These are phyloP conservation scores for Capsella rubella DNA, from an alignment of 441 rosid genomes.

Conservation along the genomic window DNA sequence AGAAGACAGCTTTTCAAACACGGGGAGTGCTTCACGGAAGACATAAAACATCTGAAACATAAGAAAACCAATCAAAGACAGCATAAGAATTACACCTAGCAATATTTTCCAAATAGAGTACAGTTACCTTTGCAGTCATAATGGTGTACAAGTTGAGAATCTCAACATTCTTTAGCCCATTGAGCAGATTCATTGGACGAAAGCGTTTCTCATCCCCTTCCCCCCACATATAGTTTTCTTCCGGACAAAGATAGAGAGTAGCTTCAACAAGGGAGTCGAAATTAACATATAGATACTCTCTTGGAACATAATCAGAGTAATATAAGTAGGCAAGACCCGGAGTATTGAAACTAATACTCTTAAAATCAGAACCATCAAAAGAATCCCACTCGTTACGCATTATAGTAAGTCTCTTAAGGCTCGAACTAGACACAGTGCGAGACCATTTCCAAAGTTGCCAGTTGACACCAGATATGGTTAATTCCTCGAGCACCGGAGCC, in stretches of 20 bases:
- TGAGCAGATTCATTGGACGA: neutral
- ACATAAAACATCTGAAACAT: neutral
- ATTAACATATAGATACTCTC: neutral
- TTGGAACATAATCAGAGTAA: neutral
- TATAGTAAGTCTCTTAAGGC: too few relatives aligned
- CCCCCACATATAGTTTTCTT: neutral
- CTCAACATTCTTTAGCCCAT: neutral
- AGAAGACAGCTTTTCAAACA: slow-evolving; percentile 8
- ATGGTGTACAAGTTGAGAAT: neutral
- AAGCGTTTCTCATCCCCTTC: neutral
- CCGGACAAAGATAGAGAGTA: neutral
- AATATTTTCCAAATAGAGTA: neutral
- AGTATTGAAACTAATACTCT: neutral
- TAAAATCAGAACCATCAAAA: neutral
- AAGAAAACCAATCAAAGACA: neutral
- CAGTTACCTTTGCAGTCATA: neutral
- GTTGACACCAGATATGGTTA: too few relatives aligned
- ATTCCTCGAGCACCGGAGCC: too few relatives aligned
- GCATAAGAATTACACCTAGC: neutral
- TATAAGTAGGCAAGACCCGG: neutral
- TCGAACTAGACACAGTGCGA: too few relatives aligned
- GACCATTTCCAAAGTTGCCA: too few relatives aligned
- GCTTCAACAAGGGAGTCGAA: neutral
- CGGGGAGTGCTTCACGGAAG: slow-evolving; percentile 7
- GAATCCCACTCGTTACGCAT: neutral